Evolutionary conservation across 2,329 filamentous ascomycete species (phyloP).

Genomic region (Graphiopsis chlorocephala): DNA sequence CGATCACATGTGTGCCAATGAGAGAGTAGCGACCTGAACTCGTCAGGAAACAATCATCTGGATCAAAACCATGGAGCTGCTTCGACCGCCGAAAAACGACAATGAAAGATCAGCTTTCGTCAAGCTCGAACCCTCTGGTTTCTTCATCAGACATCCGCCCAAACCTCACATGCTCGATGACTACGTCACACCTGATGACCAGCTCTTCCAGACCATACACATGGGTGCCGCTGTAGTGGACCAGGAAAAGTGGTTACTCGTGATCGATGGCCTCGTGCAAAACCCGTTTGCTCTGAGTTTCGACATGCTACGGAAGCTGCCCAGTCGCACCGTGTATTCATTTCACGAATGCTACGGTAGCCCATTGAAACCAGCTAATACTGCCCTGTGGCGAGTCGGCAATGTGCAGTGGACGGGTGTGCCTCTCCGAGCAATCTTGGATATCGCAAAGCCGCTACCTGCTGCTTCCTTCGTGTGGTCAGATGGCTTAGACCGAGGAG

Average conservation of each 20-base stretch:
- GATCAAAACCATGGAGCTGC: not conserved
- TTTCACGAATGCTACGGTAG: conserved; percentile 40
- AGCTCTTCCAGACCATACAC: conserved; percentile 39
- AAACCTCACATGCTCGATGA: conserved; percentile 29
- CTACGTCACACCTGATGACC: conserved; percentile 28
- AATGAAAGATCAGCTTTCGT: conserved; percentile 10
- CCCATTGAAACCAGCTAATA: conserved; percentile 31
- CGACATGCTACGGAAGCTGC: conserved; percentile 28
- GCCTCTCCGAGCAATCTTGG: conserved; percentile 26
- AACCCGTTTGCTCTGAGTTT: conserved; percentile 30
- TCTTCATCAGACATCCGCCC: conserved; percentile 29
- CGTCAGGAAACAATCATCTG: not conserved
- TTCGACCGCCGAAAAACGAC: not conserved
- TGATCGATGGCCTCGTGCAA: conserved; percentile 34
- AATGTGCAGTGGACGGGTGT: conserved; percentile 39
- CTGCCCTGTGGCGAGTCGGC: conserved; percentile 33
- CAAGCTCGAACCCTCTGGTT: conserved; percentile 16
- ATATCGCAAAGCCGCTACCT: conserved; percentile 20
- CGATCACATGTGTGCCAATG: not conserved
- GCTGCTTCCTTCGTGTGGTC: conserved; percentile 30
- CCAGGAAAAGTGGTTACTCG: conserved; percentile 28
- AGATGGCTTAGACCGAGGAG: conserved; percentile 31
- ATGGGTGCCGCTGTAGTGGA: conserved; percentile 36
- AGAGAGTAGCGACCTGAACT: not conserved
- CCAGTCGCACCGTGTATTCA: conserved; percentile 27